phyloP scores from a whole-genome alignment of 208 protist genomes.

The Leishmania amazonensis region DNA sequence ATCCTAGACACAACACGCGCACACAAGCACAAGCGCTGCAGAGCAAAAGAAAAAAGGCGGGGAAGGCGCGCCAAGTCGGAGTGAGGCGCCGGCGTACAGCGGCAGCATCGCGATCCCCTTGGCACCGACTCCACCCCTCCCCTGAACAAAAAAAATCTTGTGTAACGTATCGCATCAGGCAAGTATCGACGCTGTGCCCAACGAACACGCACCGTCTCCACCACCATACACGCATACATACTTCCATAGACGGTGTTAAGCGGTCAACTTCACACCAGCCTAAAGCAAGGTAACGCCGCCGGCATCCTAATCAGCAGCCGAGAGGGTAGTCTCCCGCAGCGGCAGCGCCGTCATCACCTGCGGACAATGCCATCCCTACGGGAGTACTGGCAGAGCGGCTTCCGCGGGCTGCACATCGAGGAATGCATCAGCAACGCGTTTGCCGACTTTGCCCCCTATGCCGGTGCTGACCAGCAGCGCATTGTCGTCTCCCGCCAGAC shows the following conservation, averaged over 20 bases:
- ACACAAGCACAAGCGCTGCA: background rate
- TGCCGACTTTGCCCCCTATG: constrained; percentile 81
- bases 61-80: background rate
- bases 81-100: background rate
- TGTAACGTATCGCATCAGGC: background rate
- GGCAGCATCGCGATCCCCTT: background rate
- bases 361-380: constrained; percentile 17
- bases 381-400: constrained; percentile 53
- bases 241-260: background rate
- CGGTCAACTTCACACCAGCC: background rate
- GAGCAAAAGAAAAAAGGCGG: background rate
- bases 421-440: constrained; percentile 72
- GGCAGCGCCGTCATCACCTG: background rate
- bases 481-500: constrained; percentile 51
- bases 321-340: background rate
- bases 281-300: background rate
- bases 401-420: constrained; percentile 65
- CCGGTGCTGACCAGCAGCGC: constrained; percentile 72
- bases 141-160: background rate
- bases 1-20: too few relatives aligned
- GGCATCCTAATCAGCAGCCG: background rate
- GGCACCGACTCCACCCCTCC: background rate
- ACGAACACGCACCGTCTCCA: background rate
- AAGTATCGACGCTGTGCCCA: background rate
- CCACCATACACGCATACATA: background rate